Evolutionary conservation across 2,329 filamentous ascomycete genomes (phyloP).

Genomic region (Hypoxylon sp.): DNA sequence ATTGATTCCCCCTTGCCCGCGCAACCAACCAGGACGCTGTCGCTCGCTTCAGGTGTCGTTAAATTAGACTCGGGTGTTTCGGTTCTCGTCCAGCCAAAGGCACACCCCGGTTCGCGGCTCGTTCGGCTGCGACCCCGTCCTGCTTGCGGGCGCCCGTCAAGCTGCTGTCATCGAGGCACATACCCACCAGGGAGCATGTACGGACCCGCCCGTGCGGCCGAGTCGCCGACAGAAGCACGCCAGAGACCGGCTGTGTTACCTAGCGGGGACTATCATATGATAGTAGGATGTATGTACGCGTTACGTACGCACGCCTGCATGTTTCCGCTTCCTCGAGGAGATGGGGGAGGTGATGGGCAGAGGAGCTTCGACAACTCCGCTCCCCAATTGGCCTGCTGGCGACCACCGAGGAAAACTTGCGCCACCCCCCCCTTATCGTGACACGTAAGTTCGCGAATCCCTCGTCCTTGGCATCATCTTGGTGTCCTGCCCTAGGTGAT

Average conservation of each 20-base stretch:
- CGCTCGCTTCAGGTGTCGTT: conserved; percentile 28
- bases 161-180: conserved; percentile 19
- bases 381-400: too few species aligned
- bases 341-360: not conserved
- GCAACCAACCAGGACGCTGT: conserved; percentile 18
- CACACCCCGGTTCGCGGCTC: conserved; percentile 35
- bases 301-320: conserved; percentile 21
- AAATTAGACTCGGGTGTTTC: conserved; percentile 39
- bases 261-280: conserved; percentile 23
- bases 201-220: conserved; percentile 17
- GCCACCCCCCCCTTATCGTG: not conserved
- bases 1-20: conserved; percentile 6
- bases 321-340: conserved; percentile 14
- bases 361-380: not conserved
- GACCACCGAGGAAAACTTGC: not conserved
- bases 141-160: conserved; percentile 13
- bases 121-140: conserved; percentile 8
- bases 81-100: conserved; percentile 28
- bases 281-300: conserved; percentile 12
- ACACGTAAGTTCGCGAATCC: not conserved
- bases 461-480: not conserved
- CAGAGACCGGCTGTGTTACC: too few species aligned
- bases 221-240: conserved; percentile 7
- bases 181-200: conserved; percentile 10
- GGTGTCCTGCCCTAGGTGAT: not conserved